Percentiles rank a stretch among this genome's conserved stretches.
These are phyloP conservation scores for Pichia kluyveri DNA, from an alignment of 805 yeast species.

Conservation along the genomic window DNA sequence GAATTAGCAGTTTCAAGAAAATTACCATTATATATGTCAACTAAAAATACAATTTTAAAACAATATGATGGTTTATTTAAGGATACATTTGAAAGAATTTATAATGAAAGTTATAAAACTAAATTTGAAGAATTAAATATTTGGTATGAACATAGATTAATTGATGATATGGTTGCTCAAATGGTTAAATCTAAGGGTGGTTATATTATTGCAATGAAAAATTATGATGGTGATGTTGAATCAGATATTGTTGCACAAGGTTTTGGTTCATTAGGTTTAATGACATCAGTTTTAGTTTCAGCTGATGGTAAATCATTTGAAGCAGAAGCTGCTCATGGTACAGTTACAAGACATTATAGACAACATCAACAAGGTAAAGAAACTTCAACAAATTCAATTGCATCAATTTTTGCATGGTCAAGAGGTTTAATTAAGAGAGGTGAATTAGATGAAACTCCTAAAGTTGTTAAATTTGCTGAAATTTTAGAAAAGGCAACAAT, in stretches of 20 bases:
- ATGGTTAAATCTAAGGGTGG: constrained; percentile 96
- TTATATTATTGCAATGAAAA: constrained; percentile 89
- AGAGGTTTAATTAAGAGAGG: constrained; percentile 93
- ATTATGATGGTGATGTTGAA: constrained; percentile 97
- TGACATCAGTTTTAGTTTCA: constrained; percentile 96
- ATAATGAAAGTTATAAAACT: constrained; percentile 56
- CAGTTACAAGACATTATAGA: constrained; percentile 95
- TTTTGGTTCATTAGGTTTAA: constrained; percentile 90
- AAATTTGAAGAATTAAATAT: constrained; percentile 74
- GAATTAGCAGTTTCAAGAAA: constrained; percentile 73
- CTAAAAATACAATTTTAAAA: constrained; percentile 92
- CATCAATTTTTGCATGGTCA: constrained; percentile 95
- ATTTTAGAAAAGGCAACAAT: constrained; percentile 73
- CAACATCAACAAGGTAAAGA: constrained; percentile 95
- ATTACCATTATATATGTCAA: constrained; percentile 75
- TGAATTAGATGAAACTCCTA: constrained; percentile 76
- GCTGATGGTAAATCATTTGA: constrained; percentile 96
- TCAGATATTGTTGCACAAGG: constrained; percentile 98
- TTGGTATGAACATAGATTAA: constrained; percentile 94
- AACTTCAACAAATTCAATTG: constrained; percentile 95
- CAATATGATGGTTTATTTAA: constrained; percentile 92
- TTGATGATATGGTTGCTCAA: constrained; percentile 98
- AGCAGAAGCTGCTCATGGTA: constrained; percentile 98
- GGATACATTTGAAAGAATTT: constrained; percentile 81
- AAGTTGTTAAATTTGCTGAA: constrained; percentile 72